These are phyloP conservation scores for Rubroshorea leprosula DNA, from an alignment of 345 rosid genomes.

Conservation along the genomic window DNA sequence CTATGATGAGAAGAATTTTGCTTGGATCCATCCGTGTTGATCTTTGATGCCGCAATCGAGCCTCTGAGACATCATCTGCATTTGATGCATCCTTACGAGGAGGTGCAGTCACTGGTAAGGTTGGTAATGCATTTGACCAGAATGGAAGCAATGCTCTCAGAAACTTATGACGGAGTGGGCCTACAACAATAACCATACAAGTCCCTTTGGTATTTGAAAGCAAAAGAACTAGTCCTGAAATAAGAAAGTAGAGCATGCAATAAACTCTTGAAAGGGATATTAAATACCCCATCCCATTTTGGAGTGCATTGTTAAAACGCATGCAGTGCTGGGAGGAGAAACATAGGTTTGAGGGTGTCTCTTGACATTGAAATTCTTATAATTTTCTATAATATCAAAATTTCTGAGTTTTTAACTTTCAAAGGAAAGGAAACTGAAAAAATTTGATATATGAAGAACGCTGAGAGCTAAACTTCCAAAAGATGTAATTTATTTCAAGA, in stretches of 20 bases:
- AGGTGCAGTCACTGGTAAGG: slow-evolving; percentile 95
- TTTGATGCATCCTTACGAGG: slow-evolving; percentile 65
- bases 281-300: background rate
- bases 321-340: background rate
- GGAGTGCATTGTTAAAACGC: no score
- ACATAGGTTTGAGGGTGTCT: background rate
- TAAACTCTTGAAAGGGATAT: background rate
- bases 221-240: background rate
- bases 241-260: slow-evolving; percentile 1
- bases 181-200: slow-evolving; percentile 30
- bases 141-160: slow-evolving; percentile 91
- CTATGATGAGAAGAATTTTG: slow-evolving; percentile 81
- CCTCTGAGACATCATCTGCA: slow-evolving; percentile 61
- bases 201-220: slow-evolving; percentile 1
- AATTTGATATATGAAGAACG: no score
- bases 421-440: no score
- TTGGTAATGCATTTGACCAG: slow-evolving; percentile 97
- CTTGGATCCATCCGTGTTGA: slow-evolving; percentile 80
- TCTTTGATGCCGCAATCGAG: slow-evolving; percentile 59
- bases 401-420: no score
- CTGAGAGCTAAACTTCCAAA: no score
- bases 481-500: no score
- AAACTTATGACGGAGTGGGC: slow-evolving; percentile 83
- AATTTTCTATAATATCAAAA: no score
- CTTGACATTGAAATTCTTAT: no score